A percentile compares a stretch with the other conserved stretches of the same genome.
Evolutionary conservation across 768 basidiomycete genomes (phyloP).

Genomic region (Chalciporus sphaerocephalus): DNA sequence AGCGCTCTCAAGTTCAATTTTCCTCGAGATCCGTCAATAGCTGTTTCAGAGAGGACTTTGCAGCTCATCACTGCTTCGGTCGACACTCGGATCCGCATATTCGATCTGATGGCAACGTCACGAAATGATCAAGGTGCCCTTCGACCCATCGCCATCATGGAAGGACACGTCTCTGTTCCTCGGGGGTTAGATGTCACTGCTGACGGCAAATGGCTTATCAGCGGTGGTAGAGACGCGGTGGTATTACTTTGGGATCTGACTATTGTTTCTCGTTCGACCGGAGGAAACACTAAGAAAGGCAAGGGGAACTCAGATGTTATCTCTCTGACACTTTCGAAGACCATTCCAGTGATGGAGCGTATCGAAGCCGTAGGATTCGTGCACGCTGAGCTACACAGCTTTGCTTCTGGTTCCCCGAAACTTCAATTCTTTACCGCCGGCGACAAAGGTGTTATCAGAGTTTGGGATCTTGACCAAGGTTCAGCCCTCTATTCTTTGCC

Average conservation of each 20-base stretch:
- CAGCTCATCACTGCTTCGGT: conserved; percentile 87
- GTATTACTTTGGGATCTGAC: conserved; percentile 87
- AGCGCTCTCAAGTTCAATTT: conserved; percentile 86
- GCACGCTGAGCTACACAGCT: conserved; percentile 43
- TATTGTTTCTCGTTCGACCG: neutral
- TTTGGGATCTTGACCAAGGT: conserved; percentile 79
- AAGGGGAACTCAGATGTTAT: conserved; percentile 45
- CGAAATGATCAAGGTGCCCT: conserved; percentile 52
- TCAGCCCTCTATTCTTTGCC: conserved; percentile 58
- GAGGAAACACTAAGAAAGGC: conserved; percentile 24
- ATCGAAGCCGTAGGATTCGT: conserved; percentile 84
- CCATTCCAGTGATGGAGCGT: conserved; percentile 78
- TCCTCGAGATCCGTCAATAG: conserved; percentile 53
- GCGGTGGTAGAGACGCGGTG: conserved; percentile 90
- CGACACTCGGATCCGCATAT: conserved; percentile 89
- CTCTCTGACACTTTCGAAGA: conserved; percentile 63
- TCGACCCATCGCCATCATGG: conserved; percentile 76
- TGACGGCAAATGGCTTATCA: conserved; percentile 88
- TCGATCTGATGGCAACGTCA: conserved; percentile 70
- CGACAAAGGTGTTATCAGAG: conserved; percentile 76
- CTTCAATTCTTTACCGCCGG: conserved; percentile 86
- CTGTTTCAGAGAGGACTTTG: conserved; percentile 51
- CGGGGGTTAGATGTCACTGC: conserved; percentile 79
- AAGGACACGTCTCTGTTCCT: conserved; percentile 94
- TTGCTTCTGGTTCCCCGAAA: conserved; percentile 28